These are phyloP conservation scores for Cryphonectria nitschkei DNA, from an alignment of 2,329 filamentous ascomycete genomes.

Conservation along the genomic window DNA sequence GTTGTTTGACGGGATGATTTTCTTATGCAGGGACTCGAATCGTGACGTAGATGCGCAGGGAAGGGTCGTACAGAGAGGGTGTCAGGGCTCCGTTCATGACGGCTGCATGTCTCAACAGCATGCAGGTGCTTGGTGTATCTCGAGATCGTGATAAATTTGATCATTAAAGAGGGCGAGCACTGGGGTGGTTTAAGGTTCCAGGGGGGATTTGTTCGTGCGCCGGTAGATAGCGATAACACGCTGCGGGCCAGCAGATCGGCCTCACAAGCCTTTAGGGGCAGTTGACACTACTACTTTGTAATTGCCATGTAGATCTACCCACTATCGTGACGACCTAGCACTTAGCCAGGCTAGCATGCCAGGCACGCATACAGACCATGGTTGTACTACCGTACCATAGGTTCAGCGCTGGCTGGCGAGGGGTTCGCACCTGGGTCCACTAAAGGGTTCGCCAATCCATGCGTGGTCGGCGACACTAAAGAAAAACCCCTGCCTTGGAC, in stretches of 20 bases:
- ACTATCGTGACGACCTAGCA: not conserved
- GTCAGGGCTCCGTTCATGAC: conserved; percentile 21
- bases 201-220: conserved; percentile 6
- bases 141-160: conserved; percentile 15
- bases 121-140: conserved; percentile 23
- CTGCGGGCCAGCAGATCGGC: not conserved
- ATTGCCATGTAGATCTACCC: not conserved
- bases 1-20: conserved; percentile 9
- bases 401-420: not conserved
- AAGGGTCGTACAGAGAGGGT: conserved; percentile 23
- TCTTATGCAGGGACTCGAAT: conserved; percentile 20
- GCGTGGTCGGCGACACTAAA: not conserved
- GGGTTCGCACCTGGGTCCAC: not conserved
- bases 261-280: conserved; percentile 12
- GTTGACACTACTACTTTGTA: not conserved
- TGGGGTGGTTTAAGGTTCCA: not conserved
- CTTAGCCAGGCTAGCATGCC: not conserved
- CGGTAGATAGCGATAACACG: not conserved
- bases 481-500: not conserved
- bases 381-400: not conserved
- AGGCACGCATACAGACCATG: not conserved
- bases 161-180: not conserved
- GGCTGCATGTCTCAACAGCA: conserved; percentile 27
- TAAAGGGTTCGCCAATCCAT: not conserved
- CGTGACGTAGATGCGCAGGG: conserved; percentile 22